Evolutionary conservation across 805 yeast species (phyloP).

Genomic region (Metschnikowia vanudenii): DNA sequence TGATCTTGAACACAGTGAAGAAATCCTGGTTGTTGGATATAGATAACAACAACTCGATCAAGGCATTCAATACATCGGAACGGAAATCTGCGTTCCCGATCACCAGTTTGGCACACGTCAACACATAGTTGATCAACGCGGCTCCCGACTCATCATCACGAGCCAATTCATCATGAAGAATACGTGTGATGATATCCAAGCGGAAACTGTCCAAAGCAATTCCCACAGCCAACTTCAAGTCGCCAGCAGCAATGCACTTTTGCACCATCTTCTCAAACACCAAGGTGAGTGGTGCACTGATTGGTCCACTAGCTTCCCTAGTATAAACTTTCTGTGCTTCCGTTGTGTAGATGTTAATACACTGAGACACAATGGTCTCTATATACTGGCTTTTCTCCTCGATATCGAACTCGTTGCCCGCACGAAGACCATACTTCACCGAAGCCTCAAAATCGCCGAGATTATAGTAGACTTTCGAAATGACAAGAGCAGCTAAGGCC

Average conservation of each 20-base stretch:
- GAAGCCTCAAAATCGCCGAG: slow-evolving; percentile 92
- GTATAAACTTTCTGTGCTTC: slow-evolving; percentile 50
- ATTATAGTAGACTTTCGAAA: slow-evolving; percentile 87
- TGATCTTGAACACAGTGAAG: slow-evolving; percentile 78
- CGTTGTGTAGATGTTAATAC: slow-evolving; percentile 78
- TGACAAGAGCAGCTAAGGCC: slow-evolving; percentile 83
- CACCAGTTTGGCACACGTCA: slow-evolving; percentile 69
- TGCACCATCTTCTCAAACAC: slow-evolving; percentile 86
- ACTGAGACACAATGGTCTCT: slow-evolving; percentile 91
- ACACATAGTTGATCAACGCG: slow-evolving; percentile 65
- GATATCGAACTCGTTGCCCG: slow-evolving; percentile 77
- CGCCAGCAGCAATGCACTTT: slow-evolving; percentile 71
- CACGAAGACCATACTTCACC: slow-evolving; percentile 81
- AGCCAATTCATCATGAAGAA: slow-evolving; percentile 44
- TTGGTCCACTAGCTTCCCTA: slow-evolving; percentile 25
- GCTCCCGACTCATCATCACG: slow-evolving; percentile 53
- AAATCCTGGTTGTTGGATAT: slow-evolving; percentile 66
- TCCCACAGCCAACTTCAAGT: slow-evolving; percentile 81
- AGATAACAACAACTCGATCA: slow-evolving; percentile 59
- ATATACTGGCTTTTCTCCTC: slow-evolving; percentile 78
- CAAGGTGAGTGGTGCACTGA: slow-evolving; percentile 60
- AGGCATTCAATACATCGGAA: slow-evolving; percentile 35
- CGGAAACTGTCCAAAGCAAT: slow-evolving; percentile 87
- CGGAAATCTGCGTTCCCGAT: slow-evolving; percentile 17
- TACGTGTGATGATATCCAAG: slow-evolving; percentile 69